Evolutionary conservation across 169 alveolate species (phyloP).

Genomic region (Plasmodium gaboni): DNA sequence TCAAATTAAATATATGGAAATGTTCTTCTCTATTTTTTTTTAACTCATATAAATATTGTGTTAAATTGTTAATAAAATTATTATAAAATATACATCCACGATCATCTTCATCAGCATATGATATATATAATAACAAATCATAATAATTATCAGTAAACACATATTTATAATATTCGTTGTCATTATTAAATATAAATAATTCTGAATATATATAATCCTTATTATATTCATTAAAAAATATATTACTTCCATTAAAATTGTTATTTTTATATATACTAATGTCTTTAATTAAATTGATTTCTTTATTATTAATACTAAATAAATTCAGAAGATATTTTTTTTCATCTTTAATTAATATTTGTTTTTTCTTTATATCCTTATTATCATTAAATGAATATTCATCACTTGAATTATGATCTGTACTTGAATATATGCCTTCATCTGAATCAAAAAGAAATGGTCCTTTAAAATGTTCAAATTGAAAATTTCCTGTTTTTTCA

Average conservation of each 20-base stretch:
- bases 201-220: constrained; percentile 4
- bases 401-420: constrained; percentile 16
- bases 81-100: constrained; percentile 49
- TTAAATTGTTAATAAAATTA: constrained; percentile 22
- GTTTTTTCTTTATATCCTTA: constrained; percentile 1
- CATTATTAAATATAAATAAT: constrained; percentile 22
- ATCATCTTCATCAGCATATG: constrained; percentile 74
- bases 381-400: constrained; percentile 5
- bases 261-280: constrained; percentile 63
- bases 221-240: constrained; percentile 25
- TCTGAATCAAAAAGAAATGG: constrained; percentile 32
- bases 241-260: constrained; percentile 58
- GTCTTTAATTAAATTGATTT: constrained; percentile 52
- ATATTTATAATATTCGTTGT: constrained; percentile 39
- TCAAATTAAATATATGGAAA: constrained; percentile 20
- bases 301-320: constrained; percentile 61
- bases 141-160: constrained; percentile 59
- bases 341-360: constrained; percentile 26
- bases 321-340: constrained; percentile 24
- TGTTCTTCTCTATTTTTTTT: constrained; percentile 54
- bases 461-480: background rate
- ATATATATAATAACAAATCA: constrained; percentile 56
- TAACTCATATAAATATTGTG: constrained; percentile 60
- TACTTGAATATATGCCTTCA: constrained; percentile 12
- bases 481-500: background rate